These are phyloP conservation scores for Apophysomyces elegans DNA, from an alignment of 371 early-diverging fungal genomes.

Conservation along the genomic window DNA sequence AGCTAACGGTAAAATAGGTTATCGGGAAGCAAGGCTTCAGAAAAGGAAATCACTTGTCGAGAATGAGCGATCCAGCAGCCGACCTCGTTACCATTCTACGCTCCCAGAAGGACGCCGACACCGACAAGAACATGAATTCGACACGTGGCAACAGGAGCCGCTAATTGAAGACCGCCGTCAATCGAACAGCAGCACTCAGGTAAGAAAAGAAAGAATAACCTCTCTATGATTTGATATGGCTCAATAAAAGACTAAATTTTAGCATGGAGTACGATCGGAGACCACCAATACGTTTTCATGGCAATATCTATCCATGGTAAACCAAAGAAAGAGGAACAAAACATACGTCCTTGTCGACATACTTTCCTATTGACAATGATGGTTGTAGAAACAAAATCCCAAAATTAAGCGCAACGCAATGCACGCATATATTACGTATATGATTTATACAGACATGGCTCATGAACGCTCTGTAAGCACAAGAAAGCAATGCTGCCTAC, in stretches of 20 bases:
- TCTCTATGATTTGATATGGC: no score
- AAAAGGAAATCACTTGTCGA: constrained; percentile 5
- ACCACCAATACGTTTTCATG: constrained; percentile 21
- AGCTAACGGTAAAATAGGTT: neutral
- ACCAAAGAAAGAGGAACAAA: neutral
- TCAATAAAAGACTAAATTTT: no score
- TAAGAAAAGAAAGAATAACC: no score
- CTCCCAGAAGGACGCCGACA: neutral
- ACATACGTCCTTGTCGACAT: neutral
- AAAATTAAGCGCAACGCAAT: constrained; percentile 59
- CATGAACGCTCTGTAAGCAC: constrained; percentile 23
- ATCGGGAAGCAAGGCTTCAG: neutral
- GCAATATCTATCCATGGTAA: constrained; percentile 33
- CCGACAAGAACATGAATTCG: neutral
- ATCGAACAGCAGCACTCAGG: neutral
- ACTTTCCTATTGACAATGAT: no score
- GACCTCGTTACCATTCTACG: no score
- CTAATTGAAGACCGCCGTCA: no score
- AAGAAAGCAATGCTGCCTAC: no score
- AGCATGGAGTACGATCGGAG: no score
- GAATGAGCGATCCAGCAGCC: neutral
- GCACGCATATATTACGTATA: constrained; percentile 63
- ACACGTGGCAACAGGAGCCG: neutral
- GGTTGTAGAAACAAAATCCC: constrained; percentile 53
- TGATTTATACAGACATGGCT: constrained; percentile 58